Conservation (phyloP, 1,139 yeast genomes). For the Wickerhamiella infanticola region DNA sequence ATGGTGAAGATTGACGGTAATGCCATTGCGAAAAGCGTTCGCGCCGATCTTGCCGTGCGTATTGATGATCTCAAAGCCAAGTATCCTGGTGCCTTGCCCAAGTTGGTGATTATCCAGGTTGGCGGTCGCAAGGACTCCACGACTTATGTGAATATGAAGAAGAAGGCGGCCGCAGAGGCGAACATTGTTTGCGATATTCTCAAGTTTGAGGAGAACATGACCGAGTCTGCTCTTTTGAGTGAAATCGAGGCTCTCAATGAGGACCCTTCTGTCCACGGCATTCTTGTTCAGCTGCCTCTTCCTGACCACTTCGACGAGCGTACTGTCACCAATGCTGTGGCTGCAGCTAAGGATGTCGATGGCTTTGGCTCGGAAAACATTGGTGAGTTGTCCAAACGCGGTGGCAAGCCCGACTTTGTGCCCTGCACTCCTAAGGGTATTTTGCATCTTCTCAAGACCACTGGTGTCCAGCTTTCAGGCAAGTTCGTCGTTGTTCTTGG, state of each 20-base stretch:
- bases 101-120: conserved; percentile 73
- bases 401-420: conserved; percentile 68
- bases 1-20: conserved; percentile 47
- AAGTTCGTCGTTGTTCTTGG: conserved; percentile 88
- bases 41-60: conserved; percentile 23
- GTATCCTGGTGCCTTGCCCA: conserved; percentile 53
- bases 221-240: conserved; percentile 35
- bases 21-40: conserved; percentile 38
- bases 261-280: conserved; percentile 63
- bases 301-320: conserved; percentile 72
- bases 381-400: conserved; percentile 80
- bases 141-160: conserved; percentile 86
- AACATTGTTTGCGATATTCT: conserved; percentile 22
- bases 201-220: conserved; percentile 21
- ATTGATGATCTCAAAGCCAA: conserved; percentile 35
- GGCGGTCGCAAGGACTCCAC: conserved; percentile 82
- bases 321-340: conserved; percentile 61
- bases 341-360: conserved; percentile 78
- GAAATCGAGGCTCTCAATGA: conserved; percentile 50
- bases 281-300: conserved; percentile 82
- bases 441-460: conserved; percentile 53
- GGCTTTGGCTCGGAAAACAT: conserved; percentile 85
- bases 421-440: conserved; percentile 98
- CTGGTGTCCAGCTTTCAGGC: conserved; percentile 55
- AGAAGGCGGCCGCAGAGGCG: conserved; percentile 58